Conservation (phyloP, 345 rosid genomes). For the Microcos paniculata region DNA sequence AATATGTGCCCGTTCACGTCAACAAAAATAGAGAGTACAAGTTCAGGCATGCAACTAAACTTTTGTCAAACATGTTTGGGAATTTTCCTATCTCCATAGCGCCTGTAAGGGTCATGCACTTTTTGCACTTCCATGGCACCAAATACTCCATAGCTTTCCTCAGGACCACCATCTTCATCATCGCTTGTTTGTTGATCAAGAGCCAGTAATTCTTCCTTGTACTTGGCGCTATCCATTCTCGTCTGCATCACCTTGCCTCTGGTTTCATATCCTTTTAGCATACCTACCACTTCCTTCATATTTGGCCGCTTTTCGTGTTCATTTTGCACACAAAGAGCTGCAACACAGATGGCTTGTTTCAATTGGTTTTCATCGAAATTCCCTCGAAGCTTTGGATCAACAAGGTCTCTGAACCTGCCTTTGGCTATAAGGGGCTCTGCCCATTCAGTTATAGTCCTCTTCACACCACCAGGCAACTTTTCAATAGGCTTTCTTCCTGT, state of each 20-base stretch:
- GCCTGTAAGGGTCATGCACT: conserved; percentile 37
- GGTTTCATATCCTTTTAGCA: conserved; percentile 55
- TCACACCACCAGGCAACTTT: conserved; percentile 61
- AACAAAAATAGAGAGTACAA: background rate
- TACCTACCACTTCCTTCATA: conserved; percentile 71
- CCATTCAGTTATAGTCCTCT: conserved; percentile 77
- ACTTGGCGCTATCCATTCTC: conserved; percentile 47
- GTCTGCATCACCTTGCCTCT: conserved; percentile 34
- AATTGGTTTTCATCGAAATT: conserved; percentile 64
- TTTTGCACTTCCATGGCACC: conserved; percentile 45
- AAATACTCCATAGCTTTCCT: conserved; percentile 51
- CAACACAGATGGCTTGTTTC: conserved; percentile 53
- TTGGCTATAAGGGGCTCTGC: conserved; percentile 59
- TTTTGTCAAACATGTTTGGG: background rate
- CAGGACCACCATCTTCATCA: conserved; percentile 21
- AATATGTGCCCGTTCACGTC: background rate
- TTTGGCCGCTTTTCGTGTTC: conserved; percentile 70
- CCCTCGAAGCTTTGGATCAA: conserved; percentile 64
- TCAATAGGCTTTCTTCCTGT: conserved; percentile 80
- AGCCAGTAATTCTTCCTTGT: conserved; percentile 50
- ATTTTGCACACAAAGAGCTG: conserved; percentile 65
- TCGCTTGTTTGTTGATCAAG: conserved; percentile 52
- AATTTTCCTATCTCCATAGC: conserved; percentile 14
- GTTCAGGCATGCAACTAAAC: background rate
- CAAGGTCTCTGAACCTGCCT: conserved; percentile 62